Percentiles rank a stretch among this genome's conserved stretches.
These are phyloP conservation scores for Trichosporon sp. DNA, from an alignment of 1,284 basidiomycete genomes.

Conservation along the genomic window DNA sequence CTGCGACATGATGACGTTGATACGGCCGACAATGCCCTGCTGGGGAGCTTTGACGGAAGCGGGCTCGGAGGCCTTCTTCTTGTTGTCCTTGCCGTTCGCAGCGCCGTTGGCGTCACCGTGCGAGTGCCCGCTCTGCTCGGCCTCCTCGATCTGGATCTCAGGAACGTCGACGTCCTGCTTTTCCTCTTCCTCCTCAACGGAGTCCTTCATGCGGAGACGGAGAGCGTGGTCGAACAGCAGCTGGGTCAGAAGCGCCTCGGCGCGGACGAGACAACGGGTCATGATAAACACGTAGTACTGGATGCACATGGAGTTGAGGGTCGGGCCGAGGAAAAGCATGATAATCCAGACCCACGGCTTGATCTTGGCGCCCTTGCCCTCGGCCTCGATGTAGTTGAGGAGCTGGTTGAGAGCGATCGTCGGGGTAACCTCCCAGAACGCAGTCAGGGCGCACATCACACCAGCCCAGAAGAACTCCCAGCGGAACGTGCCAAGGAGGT, in stretches of 20 bases:
- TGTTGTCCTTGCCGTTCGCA: conserved; percentile 23
- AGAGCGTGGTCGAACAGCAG: conserved; percentile 67
- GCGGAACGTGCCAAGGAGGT: conserved; percentile 33
- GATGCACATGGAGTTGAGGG: conserved; percentile 40
- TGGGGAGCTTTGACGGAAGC: conserved; percentile 15
- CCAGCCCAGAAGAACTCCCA: conserved; percentile 29
- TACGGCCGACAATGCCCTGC: conserved; percentile 56
- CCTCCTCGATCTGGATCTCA: conserved; percentile 20
- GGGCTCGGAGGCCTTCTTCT: conserved; percentile 17
- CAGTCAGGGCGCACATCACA: conserved; percentile 37
- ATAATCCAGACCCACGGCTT: conserved; percentile 62
- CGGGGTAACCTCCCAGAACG: conserved; percentile 48
- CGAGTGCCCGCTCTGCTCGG: conserved; percentile 5
- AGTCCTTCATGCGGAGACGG: conserved; percentile 58
- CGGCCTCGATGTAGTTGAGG: conserved; percentile 54
- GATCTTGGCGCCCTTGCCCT: conserved; percentile 49
- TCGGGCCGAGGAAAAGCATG: conserved; percentile 59
- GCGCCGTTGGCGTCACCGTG: conserved; percentile 14
- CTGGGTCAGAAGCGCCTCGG: conserved; percentile 63
- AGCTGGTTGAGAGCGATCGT: conserved; percentile 55
- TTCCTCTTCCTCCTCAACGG: conserved; percentile 28
- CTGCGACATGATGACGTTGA: conserved; percentile 56
- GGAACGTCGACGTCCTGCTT: conserved; percentile 8
- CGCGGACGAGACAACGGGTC: conserved; percentile 53
- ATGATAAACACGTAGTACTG: conserved; percentile 49